phyloP scores from a whole-genome alignment of 202 grass and related monocot genomes.

The Elaeis oleifera region DNA sequence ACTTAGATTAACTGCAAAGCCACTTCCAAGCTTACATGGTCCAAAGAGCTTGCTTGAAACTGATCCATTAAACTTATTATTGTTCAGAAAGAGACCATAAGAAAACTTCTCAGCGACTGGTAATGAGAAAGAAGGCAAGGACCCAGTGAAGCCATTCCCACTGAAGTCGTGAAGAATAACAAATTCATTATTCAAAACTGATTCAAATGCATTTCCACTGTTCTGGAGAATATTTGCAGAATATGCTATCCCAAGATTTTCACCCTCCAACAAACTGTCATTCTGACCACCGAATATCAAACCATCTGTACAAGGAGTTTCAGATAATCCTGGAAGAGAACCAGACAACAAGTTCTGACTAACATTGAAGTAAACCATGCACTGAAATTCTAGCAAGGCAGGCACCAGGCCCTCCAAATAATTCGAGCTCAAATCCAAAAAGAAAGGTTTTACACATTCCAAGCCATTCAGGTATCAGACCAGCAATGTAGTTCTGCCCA shows the following conservation, averaged over 20 bases:
- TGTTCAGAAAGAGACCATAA: constrained; percentile 37
- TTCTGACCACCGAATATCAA: neutral
- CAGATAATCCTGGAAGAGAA: neutral
- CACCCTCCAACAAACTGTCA: neutral
- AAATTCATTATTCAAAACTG: constrained; percentile 8
- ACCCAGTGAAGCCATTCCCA: constrained; percentile 36
- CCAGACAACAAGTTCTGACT: constrained; percentile 43
- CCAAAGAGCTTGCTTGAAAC: constrained; percentile 32
- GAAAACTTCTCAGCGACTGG: constrained; percentile 23
- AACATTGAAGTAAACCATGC: constrained; percentile 53
- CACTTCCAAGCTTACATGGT: constrained; percentile 24
- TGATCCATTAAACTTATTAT: constrained; percentile 26
- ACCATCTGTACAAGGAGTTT: constrained; percentile 18
- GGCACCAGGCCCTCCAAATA: constrained; percentile 37
- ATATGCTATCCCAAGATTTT: constrained; percentile 25
- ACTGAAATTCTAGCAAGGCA: constrained; percentile 24
- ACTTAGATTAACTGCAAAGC: constrained; percentile 38
- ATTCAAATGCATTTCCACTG: constrained; percentile 19
- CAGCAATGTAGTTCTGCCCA: constrained; percentile 41
- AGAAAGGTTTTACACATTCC: constrained; percentile 29
- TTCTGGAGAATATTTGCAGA: constrained; percentile 29
- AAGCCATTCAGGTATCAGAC: constrained; percentile 36
- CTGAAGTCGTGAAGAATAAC: constrained; percentile 49
- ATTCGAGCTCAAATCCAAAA: constrained; percentile 70
- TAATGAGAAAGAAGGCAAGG: constrained; percentile 28